Evolutionary conservation across 1,139 yeast genomes (phyloP).

Genomic region (Protomyces lactucae-debilis): DNA sequence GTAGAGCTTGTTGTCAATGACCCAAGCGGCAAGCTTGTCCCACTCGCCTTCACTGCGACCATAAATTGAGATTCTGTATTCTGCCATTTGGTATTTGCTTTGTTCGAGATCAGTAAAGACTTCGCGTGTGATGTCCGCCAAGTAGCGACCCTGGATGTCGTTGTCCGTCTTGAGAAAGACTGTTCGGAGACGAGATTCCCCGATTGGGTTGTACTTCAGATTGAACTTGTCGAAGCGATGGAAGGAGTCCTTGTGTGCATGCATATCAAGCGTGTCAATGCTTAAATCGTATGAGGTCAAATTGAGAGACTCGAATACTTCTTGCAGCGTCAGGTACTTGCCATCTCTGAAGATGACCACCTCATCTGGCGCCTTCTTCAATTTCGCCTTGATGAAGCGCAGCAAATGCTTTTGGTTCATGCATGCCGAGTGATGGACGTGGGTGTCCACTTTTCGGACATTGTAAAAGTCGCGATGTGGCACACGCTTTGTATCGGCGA

Average conservation of each 20-base stretch:
- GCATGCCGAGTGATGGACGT: slow-evolving; percentile 97
- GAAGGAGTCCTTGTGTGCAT: slow-evolving; percentile 92
- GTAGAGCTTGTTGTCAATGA: slow-evolving; percentile 81
- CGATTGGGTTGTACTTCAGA: slow-evolving; percentile 94
- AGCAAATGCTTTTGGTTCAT: slow-evolving; percentile 97
- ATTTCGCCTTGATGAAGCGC: slow-evolving; percentile 88
- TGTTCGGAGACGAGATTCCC: slow-evolving; percentile 93
- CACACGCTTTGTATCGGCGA: slow-evolving; percentile 70
- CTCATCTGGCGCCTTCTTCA: slow-evolving; percentile 74
- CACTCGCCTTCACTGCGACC: slow-evolving; percentile 88
- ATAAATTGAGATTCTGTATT: slow-evolving; percentile 87
- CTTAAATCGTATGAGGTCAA: slow-evolving; percentile 90
- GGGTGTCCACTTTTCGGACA: slow-evolving; percentile 97
- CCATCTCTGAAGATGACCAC: slow-evolving; percentile 93
- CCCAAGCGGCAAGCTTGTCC: slow-evolving; percentile 95
- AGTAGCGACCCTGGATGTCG: slow-evolving; percentile 76
- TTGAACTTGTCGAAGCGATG: slow-evolving; percentile 97
- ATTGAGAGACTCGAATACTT: slow-evolving; percentile 85
- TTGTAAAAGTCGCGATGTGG: slow-evolving; percentile 98
- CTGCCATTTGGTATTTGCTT: slow-evolving; percentile 95
- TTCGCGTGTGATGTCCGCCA: slow-evolving; percentile 85
- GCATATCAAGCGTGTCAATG: slow-evolving; percentile 97
- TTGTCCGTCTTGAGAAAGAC: slow-evolving; percentile 94
- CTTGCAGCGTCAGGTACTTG: slow-evolving; percentile 72
- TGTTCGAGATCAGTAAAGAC: slow-evolving; percentile 88